Evolutionary conservation across 768 basidiomycete genomes (phyloP), one percentile per base, ranked within the genome.

Genomic region (Hydnum rufescens): DNA sequence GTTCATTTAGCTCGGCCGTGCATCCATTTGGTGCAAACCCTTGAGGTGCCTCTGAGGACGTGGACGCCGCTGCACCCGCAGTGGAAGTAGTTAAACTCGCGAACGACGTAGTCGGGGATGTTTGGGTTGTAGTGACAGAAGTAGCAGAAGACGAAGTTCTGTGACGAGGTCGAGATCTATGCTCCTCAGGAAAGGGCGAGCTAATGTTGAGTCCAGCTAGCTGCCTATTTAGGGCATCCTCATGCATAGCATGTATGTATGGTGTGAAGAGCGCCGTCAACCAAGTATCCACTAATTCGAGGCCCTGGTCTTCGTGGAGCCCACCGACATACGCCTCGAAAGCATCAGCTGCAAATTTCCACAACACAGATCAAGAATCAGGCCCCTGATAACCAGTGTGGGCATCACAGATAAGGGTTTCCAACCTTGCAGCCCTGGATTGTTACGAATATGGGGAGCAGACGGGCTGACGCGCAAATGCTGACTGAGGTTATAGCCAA

Each of bases 321-420:
- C 44, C 44, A 28, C 44, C 44, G 13, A 47, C 44, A 25, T 16
- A 47, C 16, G 44, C 44, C 44, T 47, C 44, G 44, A 47, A 16
- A 25, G 23, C 16, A 16, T 28, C 26, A 28, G 44, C 44, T 47
- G 44, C 16, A 28, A 39, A n/a, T n/a, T n/a, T n/a, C n/a, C n/a
- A n/a, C n/a, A n/a, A n/a, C n/a, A n/a, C n/a, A n/a, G n/a, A n/a
- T n/a, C n/a, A n/a, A n/a, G n/a, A n/a, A n/a, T n/a, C n/a, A n/a
- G n/a, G n/a, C n/a, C n/a, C n/a, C n/a, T n/a, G n/a, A n/a, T n/a
- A n/a, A n/a, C n/a, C n/a, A n/a, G n/a, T n/a, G n/a, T n/a, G n/a
- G n/a, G n/a, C n/a, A n/a, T n/a, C n/a, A n/a, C n/a, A n/a, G n/a
- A n/a, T n/a, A n/a, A n/a, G n/a, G n/a, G n/a, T n/a, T n/a, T n/a